phyloP scores from a whole-genome alignment of 257 asterid species.

The Schizonepeta tenuifolia region DNA sequence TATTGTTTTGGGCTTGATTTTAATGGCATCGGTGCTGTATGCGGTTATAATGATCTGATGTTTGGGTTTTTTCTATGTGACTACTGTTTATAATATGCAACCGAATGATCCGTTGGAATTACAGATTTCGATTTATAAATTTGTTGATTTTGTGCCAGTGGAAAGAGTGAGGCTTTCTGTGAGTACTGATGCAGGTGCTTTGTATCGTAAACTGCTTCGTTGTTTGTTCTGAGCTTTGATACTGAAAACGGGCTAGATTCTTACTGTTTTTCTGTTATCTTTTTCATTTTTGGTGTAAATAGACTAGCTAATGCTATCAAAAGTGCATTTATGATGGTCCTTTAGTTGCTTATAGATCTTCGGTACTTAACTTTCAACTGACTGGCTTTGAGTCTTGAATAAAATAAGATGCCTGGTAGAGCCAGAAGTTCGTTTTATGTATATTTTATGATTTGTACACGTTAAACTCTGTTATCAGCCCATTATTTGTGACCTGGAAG shows the following conservation, averaged over 20 bases:
- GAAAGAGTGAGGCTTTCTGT: not conserved
- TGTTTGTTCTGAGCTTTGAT: constrained; percentile 26
- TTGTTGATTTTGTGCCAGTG: not conserved
- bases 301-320: not conserved
- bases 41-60: not conserved
- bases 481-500: constrained; percentile 97
- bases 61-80: not conserved
- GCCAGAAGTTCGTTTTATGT: constrained; percentile 16
- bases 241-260: constrained; percentile 11
- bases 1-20: not conserved
- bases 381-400: not conserved
- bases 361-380: constrained; percentile 3
- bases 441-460: constrained; percentile 28
- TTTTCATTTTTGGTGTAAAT: not conserved
- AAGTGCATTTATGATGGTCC: constrained; percentile 4
- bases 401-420: constrained; percentile 22
- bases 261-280: not conserved
- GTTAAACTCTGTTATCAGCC: constrained; percentile 58
- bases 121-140: not conserved
- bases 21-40: constrained; percentile 7
- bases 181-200: constrained; percentile 20
- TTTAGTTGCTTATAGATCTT: not conserved
- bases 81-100: constrained; percentile 8
- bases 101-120: not conserved
- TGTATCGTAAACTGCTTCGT: constrained; percentile 16